Percentiles rank a stretch among this genome's conserved stretches.
These are phyloP conservation scores for Periglandula ipomoeae DNA, from an alignment of 2,329 filamentous ascomycete species.

Conservation along the genomic window DNA sequence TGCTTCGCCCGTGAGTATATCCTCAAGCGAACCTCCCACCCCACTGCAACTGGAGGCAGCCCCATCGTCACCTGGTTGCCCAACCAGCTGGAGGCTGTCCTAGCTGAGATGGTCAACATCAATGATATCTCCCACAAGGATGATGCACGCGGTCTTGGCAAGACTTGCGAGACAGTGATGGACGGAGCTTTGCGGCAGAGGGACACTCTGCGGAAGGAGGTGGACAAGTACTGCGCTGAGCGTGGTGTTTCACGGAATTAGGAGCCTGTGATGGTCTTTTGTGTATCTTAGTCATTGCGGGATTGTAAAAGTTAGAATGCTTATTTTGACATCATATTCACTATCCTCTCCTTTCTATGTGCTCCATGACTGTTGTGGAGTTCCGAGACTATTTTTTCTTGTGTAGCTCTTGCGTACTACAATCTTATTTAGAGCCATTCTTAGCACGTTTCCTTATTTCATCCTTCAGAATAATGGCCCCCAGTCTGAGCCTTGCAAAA, in stretches of 20 bases:
- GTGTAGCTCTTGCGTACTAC: too few species aligned
- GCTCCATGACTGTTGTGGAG: too few species aligned
- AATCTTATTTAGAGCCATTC: too few species aligned
- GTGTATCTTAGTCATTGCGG: not conserved
- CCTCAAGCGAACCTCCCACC: slow-evolving; percentile 65
- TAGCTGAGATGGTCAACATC: slow-evolving; percentile 58
- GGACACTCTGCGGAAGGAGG: slow-evolving; percentile 61
- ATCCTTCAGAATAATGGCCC: too few species aligned
- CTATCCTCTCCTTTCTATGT: too few species aligned
- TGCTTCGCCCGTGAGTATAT: slow-evolving; percentile 81
- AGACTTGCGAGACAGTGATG: slow-evolving; percentile 52
- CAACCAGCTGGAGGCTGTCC: slow-evolving; percentile 68
- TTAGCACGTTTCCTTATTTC: too few species aligned
- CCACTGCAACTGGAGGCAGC: slow-evolving; percentile 70
- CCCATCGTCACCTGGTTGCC: slow-evolving; percentile 80
- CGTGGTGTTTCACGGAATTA: slow-evolving; percentile 31
- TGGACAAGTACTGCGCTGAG: slow-evolving; percentile 64
- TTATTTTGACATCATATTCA: too few species aligned
- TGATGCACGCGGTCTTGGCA: slow-evolving; percentile 33
- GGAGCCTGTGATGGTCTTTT: not conserved
- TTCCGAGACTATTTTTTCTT: too few species aligned
- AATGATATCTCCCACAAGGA: slow-evolving; percentile 33
- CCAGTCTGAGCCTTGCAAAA: too few species aligned
- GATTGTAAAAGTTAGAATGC: slow-evolving; percentile 23
- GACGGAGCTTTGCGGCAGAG: slow-evolving; percentile 54